Conservation (phyloP, 2,329 filamentous ascomycete genomes). For the Fusarium sp. region DNA sequence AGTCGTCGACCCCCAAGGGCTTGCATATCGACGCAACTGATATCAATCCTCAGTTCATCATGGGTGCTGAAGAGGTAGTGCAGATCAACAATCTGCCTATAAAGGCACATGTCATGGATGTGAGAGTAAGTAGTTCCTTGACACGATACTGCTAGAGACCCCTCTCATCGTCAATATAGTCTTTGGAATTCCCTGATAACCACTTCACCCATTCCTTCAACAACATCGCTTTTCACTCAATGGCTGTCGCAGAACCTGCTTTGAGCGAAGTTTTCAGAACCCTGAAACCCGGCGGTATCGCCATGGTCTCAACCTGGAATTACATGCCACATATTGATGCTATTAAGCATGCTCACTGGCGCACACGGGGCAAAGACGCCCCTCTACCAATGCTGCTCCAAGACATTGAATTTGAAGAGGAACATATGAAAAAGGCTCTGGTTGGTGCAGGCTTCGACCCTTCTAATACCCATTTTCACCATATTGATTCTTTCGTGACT, state of each 20-base stretch:
- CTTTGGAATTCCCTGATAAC: background rate
- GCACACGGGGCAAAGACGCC: background rate
- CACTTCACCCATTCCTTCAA: slow-evolving; percentile 9
- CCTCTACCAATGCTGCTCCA: background rate
- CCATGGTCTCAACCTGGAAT: background rate
- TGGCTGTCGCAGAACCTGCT: background rate
- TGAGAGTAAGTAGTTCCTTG: background rate
- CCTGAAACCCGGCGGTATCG: background rate
- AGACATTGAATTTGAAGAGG: background rate
- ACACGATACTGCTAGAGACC: rapidly evolving
- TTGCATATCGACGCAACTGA: background rate
- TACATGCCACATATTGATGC: background rate
- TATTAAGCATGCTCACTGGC: background rate
- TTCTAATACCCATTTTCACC: background rate
- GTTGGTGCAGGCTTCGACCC: background rate
- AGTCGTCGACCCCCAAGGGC: background rate
- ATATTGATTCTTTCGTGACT: background rate
- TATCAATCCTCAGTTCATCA: background rate
- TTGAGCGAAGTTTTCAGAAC: background rate
- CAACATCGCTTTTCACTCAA: slow-evolving; percentile 8
- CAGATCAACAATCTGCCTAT: background rate
- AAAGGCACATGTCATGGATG: slow-evolving; percentile 2
- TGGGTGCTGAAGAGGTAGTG: background rate
- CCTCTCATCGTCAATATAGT: background rate
- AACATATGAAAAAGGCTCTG: background rate